phyloP scores from a whole-genome alignment of 139 green algal species.

The Micractinium conductrix region DNA sequence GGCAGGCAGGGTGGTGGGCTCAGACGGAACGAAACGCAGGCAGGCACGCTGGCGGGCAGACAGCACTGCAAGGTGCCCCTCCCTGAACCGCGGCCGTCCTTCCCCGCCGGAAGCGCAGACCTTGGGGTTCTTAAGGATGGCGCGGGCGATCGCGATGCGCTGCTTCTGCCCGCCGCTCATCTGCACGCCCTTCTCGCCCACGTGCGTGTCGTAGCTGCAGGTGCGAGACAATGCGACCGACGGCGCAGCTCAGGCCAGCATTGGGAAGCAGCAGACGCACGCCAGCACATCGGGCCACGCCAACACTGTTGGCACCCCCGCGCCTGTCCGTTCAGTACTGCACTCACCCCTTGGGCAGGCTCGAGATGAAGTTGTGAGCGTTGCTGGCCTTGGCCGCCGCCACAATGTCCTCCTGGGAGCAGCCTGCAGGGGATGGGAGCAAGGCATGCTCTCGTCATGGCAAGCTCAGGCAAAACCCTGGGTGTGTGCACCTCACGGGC shows the following conservation, averaged over 20 bases:
- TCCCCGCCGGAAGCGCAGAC: too few species aligned
- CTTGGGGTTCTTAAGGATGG: constrained; percentile 76
- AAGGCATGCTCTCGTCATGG: too few species aligned
- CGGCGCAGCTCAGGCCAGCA: not conserved
- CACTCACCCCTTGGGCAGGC: constrained; percentile 64
- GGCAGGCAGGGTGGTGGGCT: not conserved
- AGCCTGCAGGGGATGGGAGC: not conserved
- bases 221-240: not conserved
- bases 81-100: too few species aligned
- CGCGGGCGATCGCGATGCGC: constrained; percentile 87
- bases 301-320: not conserved
- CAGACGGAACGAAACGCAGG: too few species aligned
- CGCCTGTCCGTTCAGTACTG: not conserved
- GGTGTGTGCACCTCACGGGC: too few species aligned
- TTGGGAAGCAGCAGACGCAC: not conserved
- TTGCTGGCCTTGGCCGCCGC: constrained; percentile 77
- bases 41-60: too few species aligned
- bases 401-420: constrained; percentile 62
- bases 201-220: constrained; percentile 50
- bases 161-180: constrained; percentile 85
- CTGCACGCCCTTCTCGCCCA: constrained; percentile 60
- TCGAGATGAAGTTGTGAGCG: constrained; percentile 81
- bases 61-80: too few species aligned
- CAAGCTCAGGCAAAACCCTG: too few species aligned
- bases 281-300: not conserved